These are phyloP conservation scores for Radiomyces spectabilis DNA, from an alignment of 192 early-diverging fungal species.

Conservation along the genomic window DNA sequence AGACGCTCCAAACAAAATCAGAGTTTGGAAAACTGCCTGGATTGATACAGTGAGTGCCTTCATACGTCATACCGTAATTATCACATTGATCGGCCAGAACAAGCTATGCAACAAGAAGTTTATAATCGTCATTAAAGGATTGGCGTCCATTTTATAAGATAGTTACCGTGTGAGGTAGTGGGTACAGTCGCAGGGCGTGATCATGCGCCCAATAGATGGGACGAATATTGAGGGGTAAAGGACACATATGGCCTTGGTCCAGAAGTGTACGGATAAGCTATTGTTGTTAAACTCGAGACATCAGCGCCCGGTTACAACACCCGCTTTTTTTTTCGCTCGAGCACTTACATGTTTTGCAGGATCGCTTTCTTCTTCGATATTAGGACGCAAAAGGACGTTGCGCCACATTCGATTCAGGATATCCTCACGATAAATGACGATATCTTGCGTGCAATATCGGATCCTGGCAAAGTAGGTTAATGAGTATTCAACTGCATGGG, in stretches of 20 bases:
- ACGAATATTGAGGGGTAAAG: conserved; percentile 67
- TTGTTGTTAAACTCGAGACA: background rate
- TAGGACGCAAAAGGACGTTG: conserved; percentile 37
- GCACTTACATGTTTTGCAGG: conserved; percentile 16
- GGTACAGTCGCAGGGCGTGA: conserved; percentile 81
- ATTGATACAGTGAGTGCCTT: conserved; percentile 73
- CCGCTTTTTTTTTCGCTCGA: background rate
- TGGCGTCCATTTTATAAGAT: background rate
- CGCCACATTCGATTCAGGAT: conserved; percentile 66
- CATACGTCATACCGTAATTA: conserved; percentile 67
- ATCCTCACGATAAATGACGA: conserved; percentile 87
- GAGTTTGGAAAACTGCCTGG: conserved; percentile 53
- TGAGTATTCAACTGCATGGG: too few species aligned
- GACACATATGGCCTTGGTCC: conserved; percentile 80
- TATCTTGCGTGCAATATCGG: conserved; percentile 86
- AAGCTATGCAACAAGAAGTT: conserved; percentile 35
- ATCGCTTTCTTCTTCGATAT: conserved; percentile 8
- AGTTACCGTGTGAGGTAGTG: conserved; percentile 75
- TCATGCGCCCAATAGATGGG: conserved; percentile 79
- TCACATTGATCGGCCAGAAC: conserved; percentile 84
- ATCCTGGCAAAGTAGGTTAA: too few species aligned
- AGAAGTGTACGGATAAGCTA: conserved; percentile 76
- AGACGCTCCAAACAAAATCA: conserved; percentile 59
- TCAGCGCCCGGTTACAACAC: background rate
- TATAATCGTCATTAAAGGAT: background rate